phyloP scores from a whole-genome alignment of 371 early-diverging fungal species.

The Mucor circinelloides region DNA sequence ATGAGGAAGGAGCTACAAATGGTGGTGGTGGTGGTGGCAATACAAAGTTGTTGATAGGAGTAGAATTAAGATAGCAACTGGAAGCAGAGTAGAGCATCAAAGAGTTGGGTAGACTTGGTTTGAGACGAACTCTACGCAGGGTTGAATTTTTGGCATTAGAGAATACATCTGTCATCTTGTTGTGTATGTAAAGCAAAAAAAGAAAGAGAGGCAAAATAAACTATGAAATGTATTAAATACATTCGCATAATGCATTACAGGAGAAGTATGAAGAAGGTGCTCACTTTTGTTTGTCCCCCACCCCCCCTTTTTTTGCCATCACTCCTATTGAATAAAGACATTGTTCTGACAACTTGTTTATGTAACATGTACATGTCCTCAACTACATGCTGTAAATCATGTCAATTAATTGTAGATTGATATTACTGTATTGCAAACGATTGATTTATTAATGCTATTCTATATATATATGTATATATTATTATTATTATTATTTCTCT shows the following conservation, averaged over 20 bases:
- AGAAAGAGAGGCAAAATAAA: not conserved
- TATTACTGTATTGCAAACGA: no score
- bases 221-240: not conserved
- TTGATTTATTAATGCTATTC: not conserved
- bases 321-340: not conserved
- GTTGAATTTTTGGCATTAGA: not conserved
- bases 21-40: not conserved
- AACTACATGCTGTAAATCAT: no score
- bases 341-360: not conserved
- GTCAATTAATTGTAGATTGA: no score
- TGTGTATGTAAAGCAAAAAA: not conserved
- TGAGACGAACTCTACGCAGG: not conserved
- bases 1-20: not conserved
- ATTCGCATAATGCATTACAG: not conserved
- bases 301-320: not conserved
- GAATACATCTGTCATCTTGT: not conserved
- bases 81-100: not conserved
- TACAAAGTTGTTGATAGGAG: not conserved
- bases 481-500: not conserved
- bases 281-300: not conserved
- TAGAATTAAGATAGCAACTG: not conserved
- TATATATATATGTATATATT: no score
- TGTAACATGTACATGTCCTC: not conserved
- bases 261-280: not conserved
- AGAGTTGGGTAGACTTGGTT: not conserved